Evolutionary conservation across 1,139 yeast genomes (phyloP), one percentile per base, ranked within the genome.

Genomic region (Saccharomyces hybrid): DNA sequence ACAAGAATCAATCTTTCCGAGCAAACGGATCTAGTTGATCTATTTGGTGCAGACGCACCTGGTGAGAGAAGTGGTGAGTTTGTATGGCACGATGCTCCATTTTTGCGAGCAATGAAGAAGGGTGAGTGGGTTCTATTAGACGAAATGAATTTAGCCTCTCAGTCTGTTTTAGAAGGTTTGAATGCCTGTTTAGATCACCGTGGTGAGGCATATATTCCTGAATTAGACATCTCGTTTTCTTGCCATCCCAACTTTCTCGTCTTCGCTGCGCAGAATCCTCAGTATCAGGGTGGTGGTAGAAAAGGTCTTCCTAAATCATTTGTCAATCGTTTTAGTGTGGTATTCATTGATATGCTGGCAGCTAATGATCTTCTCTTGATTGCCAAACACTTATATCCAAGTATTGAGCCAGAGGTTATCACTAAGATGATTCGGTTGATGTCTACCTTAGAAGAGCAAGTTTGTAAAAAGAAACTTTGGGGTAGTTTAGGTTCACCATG

Each of bases 221-320:
- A 95, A 64, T 76, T 95, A 52, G 97, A 91, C 67, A 83, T 80
- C 63, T 77, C 90, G 0, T 95, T 95, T 69, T 73, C 78, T 28
- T 82, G 95, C 57, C 97, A 91, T 70, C 88, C 91, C 1, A 78
- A 84, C 32, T 95, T 95, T 68, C 75, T 83, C 32, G 98, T 95
- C 0, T 95, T 95, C 75, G 99, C 99, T 1, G 99, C 99, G 0
- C 99, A 95, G 68, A 95, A 95, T 70, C 99, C 99, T 0, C 99
- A 93, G 66, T 83, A 84, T 63, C 99, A 95, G 74, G 99, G 99
- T 61, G 99, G 99, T 65, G 99, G 99, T 4, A 82, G 99, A 75
- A 95, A 95, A 68, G 99, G 99, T 49, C 75, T 95, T 58, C 99
- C 99, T 30, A 95, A 93, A 68, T 93, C 99, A 0, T 95, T 95